Evolutionary conservation across 78 protist species (phyloP).

Genomic region (Isochrysis galbana): DNA sequence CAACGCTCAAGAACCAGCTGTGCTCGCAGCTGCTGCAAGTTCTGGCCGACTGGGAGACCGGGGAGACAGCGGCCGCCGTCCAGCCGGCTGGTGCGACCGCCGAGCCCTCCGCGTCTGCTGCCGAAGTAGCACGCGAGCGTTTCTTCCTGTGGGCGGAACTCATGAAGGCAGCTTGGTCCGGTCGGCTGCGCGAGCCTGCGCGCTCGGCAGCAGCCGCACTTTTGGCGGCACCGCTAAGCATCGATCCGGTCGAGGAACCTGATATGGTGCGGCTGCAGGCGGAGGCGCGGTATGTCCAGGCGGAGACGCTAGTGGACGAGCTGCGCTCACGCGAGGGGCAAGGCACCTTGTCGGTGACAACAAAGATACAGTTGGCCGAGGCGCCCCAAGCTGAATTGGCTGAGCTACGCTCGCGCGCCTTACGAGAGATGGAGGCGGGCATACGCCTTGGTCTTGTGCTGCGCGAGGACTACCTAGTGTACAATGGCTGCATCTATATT

Average conservation of each 20-base stretch:
- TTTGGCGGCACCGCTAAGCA: background rate
- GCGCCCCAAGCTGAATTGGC: too few relatives aligned
- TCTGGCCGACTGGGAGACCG: background rate
- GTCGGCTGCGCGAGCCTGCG: background rate
- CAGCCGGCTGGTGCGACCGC: background rate
- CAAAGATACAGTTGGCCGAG: background rate
- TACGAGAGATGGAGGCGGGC: background rate
- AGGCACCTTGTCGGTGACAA: background rate
- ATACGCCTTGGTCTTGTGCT: background rate
- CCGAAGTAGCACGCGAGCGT: background rate
- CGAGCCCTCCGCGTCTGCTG: background rate
- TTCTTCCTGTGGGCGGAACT: background rate
- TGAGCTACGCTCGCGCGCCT: background rate
- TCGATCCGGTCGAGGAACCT: too few relatives aligned
- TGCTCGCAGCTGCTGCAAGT: background rate
- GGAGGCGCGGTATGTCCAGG: background rate
- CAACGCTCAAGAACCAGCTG: background rate
- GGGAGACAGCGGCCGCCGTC: background rate
- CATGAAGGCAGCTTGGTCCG: background rate
- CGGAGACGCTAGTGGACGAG: background rate
- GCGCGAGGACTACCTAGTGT: background rate
- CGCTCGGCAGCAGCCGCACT: background rate
- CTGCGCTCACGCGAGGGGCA: background rate
- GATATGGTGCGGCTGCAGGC: background rate
- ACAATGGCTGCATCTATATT: background rate